Percentiles rank a stretch among this genome's conserved stretches.
Conservation (phyloP, 1,139 yeast species). For the Yarrowia galli region DNA sequence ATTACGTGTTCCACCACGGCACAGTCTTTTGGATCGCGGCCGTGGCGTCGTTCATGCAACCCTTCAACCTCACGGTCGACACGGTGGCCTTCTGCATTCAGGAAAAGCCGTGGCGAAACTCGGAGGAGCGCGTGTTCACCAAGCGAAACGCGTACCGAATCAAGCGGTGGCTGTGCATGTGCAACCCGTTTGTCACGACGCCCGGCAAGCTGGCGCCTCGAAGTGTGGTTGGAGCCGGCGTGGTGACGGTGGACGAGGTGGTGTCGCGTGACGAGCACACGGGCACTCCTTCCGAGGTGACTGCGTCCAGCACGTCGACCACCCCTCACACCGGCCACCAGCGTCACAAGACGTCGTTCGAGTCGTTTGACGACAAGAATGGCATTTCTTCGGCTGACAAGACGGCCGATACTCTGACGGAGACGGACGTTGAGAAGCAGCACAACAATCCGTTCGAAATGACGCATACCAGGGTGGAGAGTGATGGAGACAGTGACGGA, state of each 20-base stretch:
- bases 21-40: slow-evolving; percentile 69
- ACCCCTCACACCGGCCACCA: slow-evolving; percentile 6
- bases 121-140: slow-evolving; percentile 47
- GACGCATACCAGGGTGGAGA: slow-evolving; percentile 31
- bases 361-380: slow-evolving; percentile 25
- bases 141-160: slow-evolving; percentile 38
- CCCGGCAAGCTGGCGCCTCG: slow-evolving; percentile 31
- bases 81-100: slow-evolving; percentile 75
- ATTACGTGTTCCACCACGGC: slow-evolving; percentile 54
- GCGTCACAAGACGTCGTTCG: slow-evolving; percentile 25
- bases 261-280: not conserved
- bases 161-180: slow-evolving; percentile 37
- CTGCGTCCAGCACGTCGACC: slow-evolving; percentile 17
- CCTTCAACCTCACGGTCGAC: slow-evolving; percentile 81
- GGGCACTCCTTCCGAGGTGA: slow-evolving; percentile 14
- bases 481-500: slow-evolving; percentile 40
- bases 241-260: slow-evolving; percentile 10
- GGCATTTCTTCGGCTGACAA: slow-evolving; percentile 39
- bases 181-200: slow-evolving; percentile 17
- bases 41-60: slow-evolving; percentile 77
- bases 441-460: slow-evolving; percentile 27
- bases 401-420: slow-evolving; percentile 26
- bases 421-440: slow-evolving; percentile 33
- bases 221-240: slow-evolving; percentile 21
- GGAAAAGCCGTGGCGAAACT: slow-evolving; percentile 75